Evolutionary conservation across 2,329 filamentous ascomycete genomes (phyloP), one percentile per base, ranked within the genome.

Genomic region (Hymenoscyphus fraxineus): DNA sequence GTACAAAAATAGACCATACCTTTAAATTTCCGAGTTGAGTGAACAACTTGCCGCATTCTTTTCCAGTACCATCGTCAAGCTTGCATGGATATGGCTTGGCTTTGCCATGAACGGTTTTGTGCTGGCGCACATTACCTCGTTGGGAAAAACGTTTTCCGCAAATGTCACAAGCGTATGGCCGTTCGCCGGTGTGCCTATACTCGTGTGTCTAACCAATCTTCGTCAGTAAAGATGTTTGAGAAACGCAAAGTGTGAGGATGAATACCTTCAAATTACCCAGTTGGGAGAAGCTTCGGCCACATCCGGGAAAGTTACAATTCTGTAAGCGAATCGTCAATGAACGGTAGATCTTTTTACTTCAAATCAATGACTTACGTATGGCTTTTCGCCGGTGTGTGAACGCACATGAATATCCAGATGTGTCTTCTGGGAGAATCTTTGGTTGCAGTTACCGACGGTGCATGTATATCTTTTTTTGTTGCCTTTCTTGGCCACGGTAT

Each of bases 11-110:
- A 27, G 3, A 35, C 65, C 77, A 59, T 73, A 92, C 91, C 85
- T 98, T 98, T 70, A 97, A 84, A 74, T 97, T 97, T 9, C 94
- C 94, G 1, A 94, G 84, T 71, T 96, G 91, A 0, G 92, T 96
- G 75, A 97, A 97, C 55, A 88, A 84, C 80, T 97, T 97, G 66
- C 87, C 86, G 78, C 94, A 98, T 66, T 87, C 83, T 54, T 54
- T 54, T 22, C 47, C 47, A 10, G 47, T 27, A 13, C 47, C 47
- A 27, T 54, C 47, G 71, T 96, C 92, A 7, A 97, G 82, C 66
- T 85, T 87, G 78, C 94, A 98, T 38, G 86, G 84, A 75, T 90
- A 97, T 0, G 88, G 90, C 77, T 95, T 96, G 44, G 85, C 82
- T 57, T 88, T 84, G 66, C 88, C 83, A 77, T 97, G 93, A 1